Evolutionary conservation across 106 monocot genomes (phyloP).

Genomic region (Hemerocallis citrina): DNA sequence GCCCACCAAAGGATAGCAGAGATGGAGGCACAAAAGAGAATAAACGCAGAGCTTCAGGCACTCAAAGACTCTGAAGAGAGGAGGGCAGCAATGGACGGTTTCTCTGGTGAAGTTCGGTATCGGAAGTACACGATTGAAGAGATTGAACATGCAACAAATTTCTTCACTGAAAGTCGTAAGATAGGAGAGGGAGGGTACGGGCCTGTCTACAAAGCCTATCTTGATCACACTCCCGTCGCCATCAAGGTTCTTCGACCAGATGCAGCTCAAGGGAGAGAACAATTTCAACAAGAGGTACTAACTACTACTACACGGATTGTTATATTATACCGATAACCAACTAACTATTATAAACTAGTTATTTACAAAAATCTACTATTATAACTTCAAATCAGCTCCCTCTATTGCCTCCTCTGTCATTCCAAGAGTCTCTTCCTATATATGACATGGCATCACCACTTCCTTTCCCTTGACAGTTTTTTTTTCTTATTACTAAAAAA

Average conservation of each 20-base stretch:
- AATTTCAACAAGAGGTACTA: slow-evolving; percentile 64
- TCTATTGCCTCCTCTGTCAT: no score
- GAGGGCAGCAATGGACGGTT: slow-evolving; percentile 15
- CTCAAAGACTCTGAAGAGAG: slow-evolving; percentile 42
- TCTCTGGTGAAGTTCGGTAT: slow-evolving; percentile 31
- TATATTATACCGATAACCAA: no score
- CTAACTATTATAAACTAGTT: no score
- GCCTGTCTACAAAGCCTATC: slow-evolving; percentile 29
- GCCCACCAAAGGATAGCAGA: slow-evolving; percentile 48
- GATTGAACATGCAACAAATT: slow-evolving; percentile 43
- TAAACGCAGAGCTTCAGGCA: slow-evolving; percentile 51
- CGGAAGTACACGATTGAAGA: slow-evolving; percentile 60
- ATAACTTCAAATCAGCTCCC: no score
- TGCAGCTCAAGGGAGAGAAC: slow-evolving; percentile 50
- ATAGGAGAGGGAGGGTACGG: slow-evolving; percentile 58
- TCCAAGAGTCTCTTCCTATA: no score
- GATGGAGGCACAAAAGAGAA: slow-evolving; percentile 51
- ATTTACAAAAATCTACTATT: no score
- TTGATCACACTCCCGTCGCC: slow-evolving; percentile 48
- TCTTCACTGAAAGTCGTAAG: slow-evolving; percentile 29
- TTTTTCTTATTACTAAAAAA: no score
- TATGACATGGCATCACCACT: no score
- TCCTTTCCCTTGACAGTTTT: no score
- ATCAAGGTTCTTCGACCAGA: slow-evolving; percentile 52
- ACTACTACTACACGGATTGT: no score